Conservation (phyloP, 768 basidiomycete genomes). For the Boletales sp. region DNA sequence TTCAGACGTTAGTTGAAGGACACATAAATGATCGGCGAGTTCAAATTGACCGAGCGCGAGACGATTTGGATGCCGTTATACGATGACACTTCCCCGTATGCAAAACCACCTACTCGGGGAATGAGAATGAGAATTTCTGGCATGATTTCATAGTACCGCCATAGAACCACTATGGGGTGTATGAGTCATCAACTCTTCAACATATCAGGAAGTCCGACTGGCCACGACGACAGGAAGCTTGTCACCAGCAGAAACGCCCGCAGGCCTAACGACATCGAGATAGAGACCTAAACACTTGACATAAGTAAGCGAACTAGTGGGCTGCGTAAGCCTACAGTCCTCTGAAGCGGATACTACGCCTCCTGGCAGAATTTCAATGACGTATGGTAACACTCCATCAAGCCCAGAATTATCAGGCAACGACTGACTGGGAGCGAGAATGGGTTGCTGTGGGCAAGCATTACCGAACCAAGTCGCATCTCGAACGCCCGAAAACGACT, state of each 20-base stretch:
- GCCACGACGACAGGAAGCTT: constrained; percentile 23
- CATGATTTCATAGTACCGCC: constrained; percentile 1
- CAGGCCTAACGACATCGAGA: constrained; percentile 19
- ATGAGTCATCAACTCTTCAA: too few species aligned
- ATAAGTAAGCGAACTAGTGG: neutral
- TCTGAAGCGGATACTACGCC: constrained; percentile 11
- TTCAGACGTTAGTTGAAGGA: constrained; percentile 22
- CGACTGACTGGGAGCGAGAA: neutral
- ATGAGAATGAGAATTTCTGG: neutral
- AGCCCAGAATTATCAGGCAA: neutral
- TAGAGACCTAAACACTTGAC: constrained; percentile 19
- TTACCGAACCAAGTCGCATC: constrained; percentile 36
- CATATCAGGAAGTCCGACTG: neutral
- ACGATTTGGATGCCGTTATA: constrained; percentile 19
- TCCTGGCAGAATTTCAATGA: neutral
- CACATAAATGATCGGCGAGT: constrained; percentile 18
- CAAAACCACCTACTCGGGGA: constrained; percentile 10
- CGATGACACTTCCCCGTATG: constrained; percentile 9
- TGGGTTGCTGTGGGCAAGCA: constrained; percentile 38
- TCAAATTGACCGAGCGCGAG: constrained; percentile 15
- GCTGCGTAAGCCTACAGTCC: constrained; percentile 9
- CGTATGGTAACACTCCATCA: neutral
- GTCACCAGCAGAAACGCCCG: constrained; percentile 5
- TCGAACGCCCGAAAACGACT: constrained; percentile 28
- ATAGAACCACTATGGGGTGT: constrained; percentile 4